phyloP scores from a whole-genome alignment of 176 grass and related monocot species.

The Bothriochloa decipiens region DNA sequence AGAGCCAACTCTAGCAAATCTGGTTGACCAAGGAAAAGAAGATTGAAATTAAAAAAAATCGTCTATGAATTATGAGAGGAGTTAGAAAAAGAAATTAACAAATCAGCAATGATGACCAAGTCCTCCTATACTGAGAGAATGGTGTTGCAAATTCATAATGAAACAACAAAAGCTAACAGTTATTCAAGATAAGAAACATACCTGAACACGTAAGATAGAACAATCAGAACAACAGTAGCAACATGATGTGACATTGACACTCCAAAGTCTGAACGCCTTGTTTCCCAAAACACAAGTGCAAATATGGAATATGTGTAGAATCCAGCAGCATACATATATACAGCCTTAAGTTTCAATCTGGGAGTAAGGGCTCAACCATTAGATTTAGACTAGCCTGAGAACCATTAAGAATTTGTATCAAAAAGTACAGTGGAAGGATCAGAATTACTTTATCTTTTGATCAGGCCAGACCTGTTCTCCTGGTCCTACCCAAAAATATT shows the following conservation, averaged over 20 bases:
- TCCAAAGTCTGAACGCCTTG: conserved; percentile 75
- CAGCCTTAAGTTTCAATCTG: conserved; percentile 79
- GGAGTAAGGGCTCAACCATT: conserved; percentile 24
- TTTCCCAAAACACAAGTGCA: conserved; percentile 93
- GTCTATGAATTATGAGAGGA: neutral
- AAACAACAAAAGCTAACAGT: conserved; percentile 22
- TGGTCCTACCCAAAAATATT: conserved; percentile 82
- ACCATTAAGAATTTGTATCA: conserved; percentile 17
- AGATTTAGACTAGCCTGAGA: conserved; percentile 25
- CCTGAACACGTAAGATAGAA: conserved; percentile 83
- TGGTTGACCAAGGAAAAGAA: conserved; percentile 51
- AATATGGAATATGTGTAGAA: conserved; percentile 91
- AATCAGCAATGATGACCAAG: neutral
- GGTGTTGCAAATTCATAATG: neutral
- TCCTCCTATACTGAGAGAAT: neutral
- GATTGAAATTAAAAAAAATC: neutral
- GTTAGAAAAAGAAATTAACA: neutral
- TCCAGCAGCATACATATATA: conserved; percentile 88
- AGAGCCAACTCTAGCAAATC: conserved; percentile 78
- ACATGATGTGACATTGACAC: conserved; percentile 88
- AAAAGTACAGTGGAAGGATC: neutral
- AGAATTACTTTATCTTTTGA: conserved; percentile 76
- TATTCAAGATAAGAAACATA: conserved; percentile 33
- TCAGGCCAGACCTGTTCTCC: conserved; percentile 86
- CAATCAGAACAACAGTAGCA: conserved; percentile 63